Evolutionary conservation across 176 grass and related monocot species (phyloP).

Genomic region (Eragrostis nindensis): DNA sequence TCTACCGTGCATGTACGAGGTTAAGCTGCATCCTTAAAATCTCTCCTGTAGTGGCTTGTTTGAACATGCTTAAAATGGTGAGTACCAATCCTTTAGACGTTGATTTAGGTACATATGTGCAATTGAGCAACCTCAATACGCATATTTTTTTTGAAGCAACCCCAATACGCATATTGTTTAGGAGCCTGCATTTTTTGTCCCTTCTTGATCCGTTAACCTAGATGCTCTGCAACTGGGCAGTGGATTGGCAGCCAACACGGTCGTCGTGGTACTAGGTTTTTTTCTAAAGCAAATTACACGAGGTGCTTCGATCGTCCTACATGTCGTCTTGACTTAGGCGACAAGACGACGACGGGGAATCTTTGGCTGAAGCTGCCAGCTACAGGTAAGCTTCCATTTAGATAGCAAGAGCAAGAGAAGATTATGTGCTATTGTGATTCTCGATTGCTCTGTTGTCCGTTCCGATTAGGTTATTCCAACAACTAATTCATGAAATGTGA

Average conservation of each 20-base stretch:
- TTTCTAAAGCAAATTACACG: too few relatives aligned
- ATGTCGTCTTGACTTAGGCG: not conserved
- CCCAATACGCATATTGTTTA: too few relatives aligned
- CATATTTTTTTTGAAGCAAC: too few relatives aligned
- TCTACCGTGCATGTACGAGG: too few relatives aligned
- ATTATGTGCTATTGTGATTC: slow-evolving; percentile 3
- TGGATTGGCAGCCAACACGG: not conserved
- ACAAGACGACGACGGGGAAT: not conserved
- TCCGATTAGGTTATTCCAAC: not conserved
- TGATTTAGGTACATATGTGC: not conserved
- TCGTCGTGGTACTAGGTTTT: too few relatives aligned
- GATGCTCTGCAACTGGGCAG: not conserved
- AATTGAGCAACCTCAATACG: not conserved
- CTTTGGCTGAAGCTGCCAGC: not conserved
- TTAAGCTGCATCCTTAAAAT: too few relatives aligned
- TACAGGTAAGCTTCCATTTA: not conserved
- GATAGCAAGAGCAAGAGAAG: not conserved
- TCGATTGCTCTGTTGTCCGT: not conserved
- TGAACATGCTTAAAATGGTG: too few relatives aligned
- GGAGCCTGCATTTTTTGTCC: not conserved
- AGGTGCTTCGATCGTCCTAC: not conserved
- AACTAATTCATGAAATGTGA: not conserved
- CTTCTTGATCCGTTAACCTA: not conserved
- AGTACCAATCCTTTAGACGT: not conserved
- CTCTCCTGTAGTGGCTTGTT: too few relatives aligned